phyloP scores from a whole-genome alignment of 768 basidiomycete genomes.

The Mrakia frigida region DNA sequence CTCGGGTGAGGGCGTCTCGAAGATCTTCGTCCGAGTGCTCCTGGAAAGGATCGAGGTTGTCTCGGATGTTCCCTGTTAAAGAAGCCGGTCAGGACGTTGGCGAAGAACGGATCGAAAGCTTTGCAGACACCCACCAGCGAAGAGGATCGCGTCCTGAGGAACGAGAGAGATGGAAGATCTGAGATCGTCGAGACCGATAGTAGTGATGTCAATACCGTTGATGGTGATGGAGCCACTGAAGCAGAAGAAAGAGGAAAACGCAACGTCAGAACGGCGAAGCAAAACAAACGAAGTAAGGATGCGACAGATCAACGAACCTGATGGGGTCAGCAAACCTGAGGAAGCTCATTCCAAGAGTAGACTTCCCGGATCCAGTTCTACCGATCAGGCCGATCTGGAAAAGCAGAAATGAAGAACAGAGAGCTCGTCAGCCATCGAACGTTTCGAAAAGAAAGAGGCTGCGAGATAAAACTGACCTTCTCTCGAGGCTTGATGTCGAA shows the following conservation, averaged over 20 bases:
- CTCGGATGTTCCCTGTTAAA: slow-evolving; percentile 32
- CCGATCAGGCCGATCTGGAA: neutral
- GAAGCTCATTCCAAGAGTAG: slow-evolving; percentile 76
- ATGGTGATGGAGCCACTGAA: slow-evolving; percentile 64
- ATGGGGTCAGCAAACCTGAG: slow-evolving; percentile 75
- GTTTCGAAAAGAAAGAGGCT: neutral
- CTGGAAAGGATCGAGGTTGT: slow-evolving; percentile 47
- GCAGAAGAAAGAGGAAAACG: neutral
- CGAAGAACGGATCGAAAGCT: neutral
- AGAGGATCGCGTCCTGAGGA: slow-evolving; percentile 52
- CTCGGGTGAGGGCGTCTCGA: slow-evolving; percentile 70
- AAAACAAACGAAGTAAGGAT: too few relatives aligned
- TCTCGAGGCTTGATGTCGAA: slow-evolving; percentile 67
- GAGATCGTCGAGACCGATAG: slow-evolving; percentile 75
- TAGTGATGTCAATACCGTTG: slow-evolving; percentile 81
- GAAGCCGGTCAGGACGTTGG: neutral
- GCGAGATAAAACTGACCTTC: slow-evolving; percentile 42
- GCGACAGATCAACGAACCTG: neutral
- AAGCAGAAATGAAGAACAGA: neutral
- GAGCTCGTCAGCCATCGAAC: neutral
- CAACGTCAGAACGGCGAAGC: neutral
- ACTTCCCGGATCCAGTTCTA: slow-evolving; percentile 53
- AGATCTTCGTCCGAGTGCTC: slow-evolving; percentile 78
- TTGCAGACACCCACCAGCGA: neutral
- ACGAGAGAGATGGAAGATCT: slow-evolving; percentile 53